Percentiles rank a stretch among this genome's conserved stretches.
Evolutionary conservation across 129 eudicot genomes (phyloP).

Genomic region (Saposhnikovia divaricata): DNA sequence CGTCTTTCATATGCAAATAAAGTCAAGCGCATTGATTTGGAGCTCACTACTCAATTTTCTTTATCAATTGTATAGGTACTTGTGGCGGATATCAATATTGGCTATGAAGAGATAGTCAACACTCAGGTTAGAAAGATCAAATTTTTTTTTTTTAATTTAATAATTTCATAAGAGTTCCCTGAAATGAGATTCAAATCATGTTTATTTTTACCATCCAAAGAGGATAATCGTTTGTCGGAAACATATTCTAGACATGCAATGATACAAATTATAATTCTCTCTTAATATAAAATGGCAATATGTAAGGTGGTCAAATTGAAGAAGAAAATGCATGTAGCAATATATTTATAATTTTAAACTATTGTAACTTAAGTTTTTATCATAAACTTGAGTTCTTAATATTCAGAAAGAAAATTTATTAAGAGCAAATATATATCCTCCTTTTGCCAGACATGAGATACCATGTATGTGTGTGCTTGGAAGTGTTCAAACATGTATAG

Average conservation of each 20-base stretch:
- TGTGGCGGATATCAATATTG: conserved; percentile 55
- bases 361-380: too few relatives aligned
- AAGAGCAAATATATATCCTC: not conserved
- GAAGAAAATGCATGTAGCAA: not conserved
- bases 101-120: conserved; percentile 53
- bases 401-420: too few relatives aligned
- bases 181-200: not conserved
- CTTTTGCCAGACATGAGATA: not conserved
- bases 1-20: not conserved
- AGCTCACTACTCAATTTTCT: not conserved
- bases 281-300: not conserved
- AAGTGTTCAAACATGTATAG: not conserved
- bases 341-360: too few relatives aligned
- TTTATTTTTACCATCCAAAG: not conserved
- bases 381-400: too few relatives aligned
- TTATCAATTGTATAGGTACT: conserved; percentile 30
- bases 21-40: not conserved
- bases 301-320: not conserved
- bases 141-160: not conserved
- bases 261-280: too few relatives aligned
- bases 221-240: not conserved
- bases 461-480: not conserved
- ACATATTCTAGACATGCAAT: not conserved
- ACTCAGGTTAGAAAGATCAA: conserved; percentile 33
- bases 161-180: not conserved